Conservation (phyloP, 768 basidiomycete genomes). For the Naganishia friedmannii region DNA sequence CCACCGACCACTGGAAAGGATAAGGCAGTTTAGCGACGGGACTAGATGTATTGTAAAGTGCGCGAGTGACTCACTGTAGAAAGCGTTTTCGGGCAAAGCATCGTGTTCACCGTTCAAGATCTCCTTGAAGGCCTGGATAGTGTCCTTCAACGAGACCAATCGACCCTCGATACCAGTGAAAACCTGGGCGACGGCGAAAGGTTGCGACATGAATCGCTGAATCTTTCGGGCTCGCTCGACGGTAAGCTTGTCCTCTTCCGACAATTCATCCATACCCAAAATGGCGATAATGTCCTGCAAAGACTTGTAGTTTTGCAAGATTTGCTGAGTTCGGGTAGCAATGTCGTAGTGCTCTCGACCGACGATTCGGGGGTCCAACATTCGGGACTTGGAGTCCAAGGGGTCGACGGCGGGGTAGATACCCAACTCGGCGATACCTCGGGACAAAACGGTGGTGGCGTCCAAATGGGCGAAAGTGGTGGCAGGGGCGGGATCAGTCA, state of each 20-base stretch:
- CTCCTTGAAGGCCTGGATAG: slow-evolving; percentile 75
- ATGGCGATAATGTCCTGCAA: slow-evolving; percentile 95
- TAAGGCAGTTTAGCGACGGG: neutral
- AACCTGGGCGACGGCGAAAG: slow-evolving; percentile 99
- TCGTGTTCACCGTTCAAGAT: slow-evolving; percentile 89
- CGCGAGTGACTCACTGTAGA: slow-evolving; percentile 66
- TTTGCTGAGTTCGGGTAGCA: slow-evolving; percentile 95
- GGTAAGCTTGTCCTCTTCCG: slow-evolving; percentile 98
- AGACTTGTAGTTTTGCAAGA: slow-evolving; percentile 58
- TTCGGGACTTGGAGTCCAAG: slow-evolving; percentile 98
- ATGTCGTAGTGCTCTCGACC: slow-evolving; percentile 78
- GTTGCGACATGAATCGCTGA: slow-evolving; percentile 98
- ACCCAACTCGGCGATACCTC: slow-evolving; percentile 77
- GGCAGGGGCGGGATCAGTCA: slow-evolving; percentile 99
- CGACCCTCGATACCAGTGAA: slow-evolving; percentile 99
- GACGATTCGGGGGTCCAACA: slow-evolving; percentile 99
- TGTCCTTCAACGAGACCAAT: slow-evolving; percentile 91
- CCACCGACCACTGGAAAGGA: slow-evolving; percentile 61
- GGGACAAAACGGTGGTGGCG: slow-evolving; percentile 97
- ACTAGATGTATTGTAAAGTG: too few relatives aligned
- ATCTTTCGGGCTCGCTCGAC: slow-evolving; percentile 98
- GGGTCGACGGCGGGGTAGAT: slow-evolving; percentile 99
- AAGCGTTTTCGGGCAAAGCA: slow-evolving; percentile 86
- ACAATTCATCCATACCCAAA: slow-evolving; percentile 99
- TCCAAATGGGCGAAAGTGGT: slow-evolving; percentile 99